Evolutionary conservation across 257 asterid genomes (phyloP), one percentile per base, ranked within the genome.

Genomic region (Nicotiana tabacum): DNA sequence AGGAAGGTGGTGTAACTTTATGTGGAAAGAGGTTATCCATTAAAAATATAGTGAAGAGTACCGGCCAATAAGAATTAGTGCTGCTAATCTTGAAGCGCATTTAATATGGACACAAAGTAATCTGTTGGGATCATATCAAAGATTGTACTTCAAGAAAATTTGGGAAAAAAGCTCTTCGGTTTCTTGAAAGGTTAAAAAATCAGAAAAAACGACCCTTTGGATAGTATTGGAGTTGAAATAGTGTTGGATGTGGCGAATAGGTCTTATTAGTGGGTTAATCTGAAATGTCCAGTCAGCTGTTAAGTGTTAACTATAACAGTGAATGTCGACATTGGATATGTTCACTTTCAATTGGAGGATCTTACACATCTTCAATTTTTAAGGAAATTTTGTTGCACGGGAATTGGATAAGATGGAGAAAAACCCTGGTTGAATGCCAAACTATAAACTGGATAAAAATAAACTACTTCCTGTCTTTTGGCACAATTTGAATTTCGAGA

Each of bases 121-220:
- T 83, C 83, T 88, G 56, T 46, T 43, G 61, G 66, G 77, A 77
- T 85, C 48, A 30, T 48, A 83, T 32, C 74, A 68, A 72, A 77
- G 85, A 84, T 85, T 82, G 77, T 57, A 9, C 69, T 9, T 16
- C 5, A 76, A 33, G 37, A 33, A 33, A 33, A 33, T 33, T 0
- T 33, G 37, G 4, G 4, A 30, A 65, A 3, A 43, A 24, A 86
- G 53, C 87, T 81, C 83, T 89, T 88, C 82, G 79, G 32, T 77
- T 87, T 67, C 79, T 85, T 83, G 83, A 87, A 83, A 81, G 88
- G 90, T 72, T 72, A 72, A 37, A 72, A 6, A 58, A n/a, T 18
- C 7, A 56, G 65, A 69, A 43, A 21, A 29, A 33, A 76, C 8
- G 83, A 58, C 85, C 65, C 46, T 11, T 83, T 48, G 74, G 51